A percentile compares a stretch with the other conserved stretches of the same genome.
phyloP scores from a whole-genome alignment of 495 filamentous ascomycete genomes.

The Annulohypoxylon moriforme region DNA sequence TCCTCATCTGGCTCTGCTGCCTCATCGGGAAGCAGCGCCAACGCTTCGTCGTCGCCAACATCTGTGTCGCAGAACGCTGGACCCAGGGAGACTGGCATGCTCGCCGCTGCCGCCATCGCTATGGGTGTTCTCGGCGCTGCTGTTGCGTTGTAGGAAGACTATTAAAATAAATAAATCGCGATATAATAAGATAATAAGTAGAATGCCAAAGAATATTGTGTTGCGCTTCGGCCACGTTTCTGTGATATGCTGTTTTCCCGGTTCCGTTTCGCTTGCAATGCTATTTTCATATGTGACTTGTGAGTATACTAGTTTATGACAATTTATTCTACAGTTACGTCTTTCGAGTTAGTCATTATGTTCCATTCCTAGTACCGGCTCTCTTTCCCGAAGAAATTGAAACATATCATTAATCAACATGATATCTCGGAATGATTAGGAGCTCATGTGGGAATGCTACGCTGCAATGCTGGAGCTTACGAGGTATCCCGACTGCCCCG shows the following conservation, averaged over 20 bases:
- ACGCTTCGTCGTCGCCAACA: slow-evolving; percentile 6
- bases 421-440: too few relatives aligned
- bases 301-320: not conserved
- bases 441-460: too few relatives aligned
- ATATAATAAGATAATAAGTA: slow-evolving; percentile 13
- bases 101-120: slow-evolving; percentile 28
- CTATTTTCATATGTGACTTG: not conserved
- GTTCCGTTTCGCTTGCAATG: not conserved
- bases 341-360: too few relatives aligned
- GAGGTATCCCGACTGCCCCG: too few relatives aligned
- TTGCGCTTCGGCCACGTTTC: not conserved
- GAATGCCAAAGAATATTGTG: not conserved
- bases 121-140: slow-evolving; percentile 31
- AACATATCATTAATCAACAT: too few relatives aligned
- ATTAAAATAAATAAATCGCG: not conserved
- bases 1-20: not conserved
- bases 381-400: too few relatives aligned
- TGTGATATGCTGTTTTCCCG: not conserved
- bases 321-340: too few relatives aligned
- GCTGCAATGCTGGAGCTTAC: too few relatives aligned
- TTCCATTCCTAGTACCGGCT: too few relatives aligned
- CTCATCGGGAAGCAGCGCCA: not conserved
- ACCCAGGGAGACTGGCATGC: slow-evolving; percentile 31
- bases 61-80: slow-evolving; percentile 17
- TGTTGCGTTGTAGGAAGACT: slow-evolving; percentile 20